Conservation (phyloP, 371 early-diverging fungal genomes). For the Apophysomyces trapeziformis region DNA sequence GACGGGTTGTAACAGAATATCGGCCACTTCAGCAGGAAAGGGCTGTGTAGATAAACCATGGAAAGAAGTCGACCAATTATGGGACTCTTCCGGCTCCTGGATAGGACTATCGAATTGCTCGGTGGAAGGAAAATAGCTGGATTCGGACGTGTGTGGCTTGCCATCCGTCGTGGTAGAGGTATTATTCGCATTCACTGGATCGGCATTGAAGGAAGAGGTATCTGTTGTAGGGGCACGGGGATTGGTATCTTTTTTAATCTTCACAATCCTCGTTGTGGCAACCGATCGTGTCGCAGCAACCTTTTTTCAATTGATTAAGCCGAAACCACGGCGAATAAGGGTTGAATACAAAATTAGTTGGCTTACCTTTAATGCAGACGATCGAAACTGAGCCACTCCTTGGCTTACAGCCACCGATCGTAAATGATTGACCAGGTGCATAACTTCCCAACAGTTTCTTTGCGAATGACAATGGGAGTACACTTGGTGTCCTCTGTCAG, state of each 20-base stretch:
- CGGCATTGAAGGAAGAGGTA: neutral
- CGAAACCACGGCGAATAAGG: neutral
- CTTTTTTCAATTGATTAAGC: neutral
- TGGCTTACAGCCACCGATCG: neutral
- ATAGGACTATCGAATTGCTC: constrained; percentile 27
- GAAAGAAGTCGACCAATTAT: constrained; percentile 78
- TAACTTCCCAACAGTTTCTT: neutral
- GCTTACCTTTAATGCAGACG: neutral
- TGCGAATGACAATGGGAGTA: too few species aligned
- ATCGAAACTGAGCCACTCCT: neutral
- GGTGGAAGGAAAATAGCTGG: constrained; percentile 24
- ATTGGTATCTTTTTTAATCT: neutral
- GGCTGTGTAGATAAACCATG: constrained; percentile 74
- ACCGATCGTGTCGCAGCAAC: neutral
- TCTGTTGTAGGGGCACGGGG: neutral
- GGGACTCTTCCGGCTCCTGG: constrained; percentile 23
- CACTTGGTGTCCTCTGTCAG: too few species aligned
- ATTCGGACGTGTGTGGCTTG: neutral
- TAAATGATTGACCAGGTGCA: constrained; percentile 3
- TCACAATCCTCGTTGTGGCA: constrained; percentile 2
- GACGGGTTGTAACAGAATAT: constrained; percentile 78
- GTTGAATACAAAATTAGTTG: neutral
- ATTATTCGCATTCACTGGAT: neutral
- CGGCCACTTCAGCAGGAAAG: constrained; percentile 71
- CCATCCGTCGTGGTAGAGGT: neutral